Percentiles rank a stretch among this genome's conserved stretches.
Conservation (phyloP, 768 basidiomycete species). For the Lactarius pseudohatsudake region DNA sequence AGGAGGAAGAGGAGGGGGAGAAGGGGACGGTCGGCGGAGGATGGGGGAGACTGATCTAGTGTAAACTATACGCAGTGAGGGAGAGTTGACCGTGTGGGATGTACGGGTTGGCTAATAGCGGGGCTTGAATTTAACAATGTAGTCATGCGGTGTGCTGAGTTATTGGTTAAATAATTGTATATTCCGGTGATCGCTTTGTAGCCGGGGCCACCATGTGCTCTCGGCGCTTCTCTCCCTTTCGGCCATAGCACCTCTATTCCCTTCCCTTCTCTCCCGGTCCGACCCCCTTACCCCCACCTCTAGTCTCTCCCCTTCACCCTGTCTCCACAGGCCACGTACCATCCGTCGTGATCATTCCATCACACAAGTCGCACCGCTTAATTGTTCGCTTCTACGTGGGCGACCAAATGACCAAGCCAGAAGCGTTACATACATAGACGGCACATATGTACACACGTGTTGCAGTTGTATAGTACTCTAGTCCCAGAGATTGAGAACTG, state of each 20-base stretch:
- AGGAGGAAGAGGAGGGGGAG: slow-evolving; percentile 32
- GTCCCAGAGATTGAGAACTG: slow-evolving; percentile 3
- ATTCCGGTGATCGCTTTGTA: not conserved
- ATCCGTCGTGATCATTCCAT: not conserved
- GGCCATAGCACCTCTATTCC: not conserved
- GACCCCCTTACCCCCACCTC: not conserved
- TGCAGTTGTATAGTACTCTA: not conserved
- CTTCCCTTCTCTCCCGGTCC: not conserved
- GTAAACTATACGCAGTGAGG: slow-evolving; percentile 6
- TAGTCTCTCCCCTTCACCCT: no score
- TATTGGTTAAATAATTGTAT: no score
- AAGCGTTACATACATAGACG: no score
- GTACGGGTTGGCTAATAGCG: slow-evolving; percentile 37
- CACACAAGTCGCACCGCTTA: slow-evolving; percentile 5
- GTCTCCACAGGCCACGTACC: not conserved
- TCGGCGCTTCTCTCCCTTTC: slow-evolving; percentile 23
- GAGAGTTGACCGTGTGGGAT: slow-evolving; percentile 30
- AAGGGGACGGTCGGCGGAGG: not conserved
- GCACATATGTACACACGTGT: no score
- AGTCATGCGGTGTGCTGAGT: slow-evolving; percentile 29
- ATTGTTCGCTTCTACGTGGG: not conserved
- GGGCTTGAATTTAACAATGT: slow-evolving; percentile 25
- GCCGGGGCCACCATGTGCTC: slow-evolving; percentile 28
- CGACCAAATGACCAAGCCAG: no score
- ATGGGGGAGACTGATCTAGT: slow-evolving; percentile 13